A percentile compares a stretch with the other conserved stretches of the same genome.
phyloP scores from a whole-genome alignment of 78 protist genomes.

The Planoprotostelium fungivorum region DNA sequence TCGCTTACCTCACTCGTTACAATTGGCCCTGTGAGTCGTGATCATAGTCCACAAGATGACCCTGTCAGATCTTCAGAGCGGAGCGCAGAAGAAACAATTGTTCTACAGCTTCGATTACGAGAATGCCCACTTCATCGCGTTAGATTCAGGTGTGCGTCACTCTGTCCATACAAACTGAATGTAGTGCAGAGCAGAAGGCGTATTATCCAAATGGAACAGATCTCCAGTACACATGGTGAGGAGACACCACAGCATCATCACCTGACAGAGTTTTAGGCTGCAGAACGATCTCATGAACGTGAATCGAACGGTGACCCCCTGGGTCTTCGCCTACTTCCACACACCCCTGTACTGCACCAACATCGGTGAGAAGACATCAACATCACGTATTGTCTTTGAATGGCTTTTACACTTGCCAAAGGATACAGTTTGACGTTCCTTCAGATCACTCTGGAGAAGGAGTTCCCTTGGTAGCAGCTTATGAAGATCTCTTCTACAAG shows the following conservation, averaged over 20 bases:
- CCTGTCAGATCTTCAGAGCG: too few species aligned
- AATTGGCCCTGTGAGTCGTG: not conserved
- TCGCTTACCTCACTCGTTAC: not conserved
- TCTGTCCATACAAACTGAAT: not conserved
- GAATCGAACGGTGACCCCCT: not conserved
- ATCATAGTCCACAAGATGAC: too few species aligned
- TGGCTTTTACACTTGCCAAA: too few species aligned
- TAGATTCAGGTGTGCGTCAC: not conserved
- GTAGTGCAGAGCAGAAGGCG: not conserved
- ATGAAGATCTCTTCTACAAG: not conserved
- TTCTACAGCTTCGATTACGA: not conserved
- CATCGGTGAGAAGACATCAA: not conserved
- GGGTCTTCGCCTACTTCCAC: not conserved
- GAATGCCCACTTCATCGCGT: not conserved
- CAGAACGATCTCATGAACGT: not conserved
- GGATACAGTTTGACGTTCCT: too few species aligned
- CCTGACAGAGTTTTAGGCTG: not conserved
- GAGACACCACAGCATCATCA: not conserved
- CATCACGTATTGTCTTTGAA: too few species aligned
- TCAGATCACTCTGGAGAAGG: not conserved
- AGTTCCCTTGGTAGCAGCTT: not conserved
- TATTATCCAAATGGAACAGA: not conserved
- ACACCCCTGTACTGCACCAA: slow-evolving; percentile 2
- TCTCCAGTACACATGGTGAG: not conserved
- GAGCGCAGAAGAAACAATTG: too few species aligned